These are phyloP conservation scores for Ganoderma sinense DNA, from an alignment of 1,284 basidiomycete species.

Conservation along the genomic window DNA sequence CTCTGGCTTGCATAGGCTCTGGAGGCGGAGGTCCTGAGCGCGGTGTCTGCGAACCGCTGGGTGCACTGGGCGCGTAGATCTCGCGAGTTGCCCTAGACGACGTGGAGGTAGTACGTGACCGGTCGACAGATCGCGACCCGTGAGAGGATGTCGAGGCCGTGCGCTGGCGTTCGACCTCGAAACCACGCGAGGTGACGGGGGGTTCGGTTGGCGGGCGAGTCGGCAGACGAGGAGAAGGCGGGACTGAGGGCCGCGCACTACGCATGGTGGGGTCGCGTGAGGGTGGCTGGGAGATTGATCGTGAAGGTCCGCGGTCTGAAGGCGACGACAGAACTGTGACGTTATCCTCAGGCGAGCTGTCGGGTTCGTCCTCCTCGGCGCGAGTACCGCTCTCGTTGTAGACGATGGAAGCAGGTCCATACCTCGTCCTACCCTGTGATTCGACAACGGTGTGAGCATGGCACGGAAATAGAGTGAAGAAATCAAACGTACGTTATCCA, in stretches of 20 bases:
- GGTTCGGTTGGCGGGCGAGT: constrained; percentile 8
- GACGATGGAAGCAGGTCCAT: constrained; percentile 79
- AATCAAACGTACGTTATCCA: constrained; percentile 64
- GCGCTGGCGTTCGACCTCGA: constrained; percentile 31
- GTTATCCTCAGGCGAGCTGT: constrained; percentile 43
- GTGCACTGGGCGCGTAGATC: constrained; percentile 8
- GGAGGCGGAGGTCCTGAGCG: constrained; percentile 27
- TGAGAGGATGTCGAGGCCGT: constrained; percentile 26
- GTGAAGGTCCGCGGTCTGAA: constrained; percentile 33
- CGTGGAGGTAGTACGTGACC: constrained; percentile 19
- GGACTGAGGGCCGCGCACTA: constrained; percentile 29
- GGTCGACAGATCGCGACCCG: background rate
- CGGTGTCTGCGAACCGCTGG: constrained; percentile 17
- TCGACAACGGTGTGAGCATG: background rate
- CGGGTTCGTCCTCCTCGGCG: constrained; percentile 70
- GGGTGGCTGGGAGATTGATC: constrained; percentile 39
- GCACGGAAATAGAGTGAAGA: constrained; percentile 8
- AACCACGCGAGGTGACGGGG: constrained; percentile 21
- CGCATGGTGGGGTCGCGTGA: constrained; percentile 36
- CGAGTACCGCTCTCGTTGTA: constrained; percentile 81
- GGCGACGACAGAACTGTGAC: constrained; percentile 34
- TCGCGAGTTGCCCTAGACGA: constrained; percentile 32
- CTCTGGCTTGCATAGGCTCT: constrained; percentile 32
- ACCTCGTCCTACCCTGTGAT: constrained; percentile 63
- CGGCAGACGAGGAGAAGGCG: constrained; percentile 32